Base-by-base conservation (phyloP, 148 eudicot genomes). In the Rhododendron griersonianum region DNA sequence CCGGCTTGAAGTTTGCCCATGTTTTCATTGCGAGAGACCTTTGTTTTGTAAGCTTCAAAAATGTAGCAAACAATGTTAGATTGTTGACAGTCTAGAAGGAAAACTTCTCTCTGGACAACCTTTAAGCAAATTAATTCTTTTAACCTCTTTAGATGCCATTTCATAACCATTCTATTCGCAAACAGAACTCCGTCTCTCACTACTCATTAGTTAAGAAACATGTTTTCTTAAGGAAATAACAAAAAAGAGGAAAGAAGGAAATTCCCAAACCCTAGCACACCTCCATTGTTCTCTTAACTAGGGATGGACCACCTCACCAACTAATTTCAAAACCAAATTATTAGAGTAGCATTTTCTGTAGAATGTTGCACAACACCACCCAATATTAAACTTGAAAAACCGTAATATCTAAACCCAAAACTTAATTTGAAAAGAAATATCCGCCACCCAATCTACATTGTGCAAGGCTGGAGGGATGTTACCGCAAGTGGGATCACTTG, bases 1-100 rank as follows among this genome's bases (percentile, higher is more conserved):
- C 94, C 92, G n/a, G 89, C 90, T 57, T 88, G 91, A 90, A 95
- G 89, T 82, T 88, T 94, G 87, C 94, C 97, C 94, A 95, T 84
- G 55, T 93, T 89, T 11, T 84, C 63, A 85, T 93, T 95, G 45
- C 98, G 94, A 9, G 90, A 81, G 7, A 95, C 95, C 76, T 87
- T 92, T 21, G 96, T 94, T 73, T 87, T 93, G 94, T 93, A 89
- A 84, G 88, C 99, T 96, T 78, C 88, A 89, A 23, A 57, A 81
- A 41, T 84, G 7, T 76, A n/a, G 73, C 33, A 84, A 69, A 75
- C 71, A n/a, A 53, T 35, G 5, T 77, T 48, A 86, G 81, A 85
- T 37, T 39, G n/a, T 39, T 57, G 73, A 69, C 25, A 6, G 15
- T 11, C 61, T 53, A 35, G 30, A 23, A 11, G 13, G 55, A 61